Evolutionary conservation across 108 stramenopile genomes (phyloP).

Genomic region (Cylindrotheca closterium): DNA sequence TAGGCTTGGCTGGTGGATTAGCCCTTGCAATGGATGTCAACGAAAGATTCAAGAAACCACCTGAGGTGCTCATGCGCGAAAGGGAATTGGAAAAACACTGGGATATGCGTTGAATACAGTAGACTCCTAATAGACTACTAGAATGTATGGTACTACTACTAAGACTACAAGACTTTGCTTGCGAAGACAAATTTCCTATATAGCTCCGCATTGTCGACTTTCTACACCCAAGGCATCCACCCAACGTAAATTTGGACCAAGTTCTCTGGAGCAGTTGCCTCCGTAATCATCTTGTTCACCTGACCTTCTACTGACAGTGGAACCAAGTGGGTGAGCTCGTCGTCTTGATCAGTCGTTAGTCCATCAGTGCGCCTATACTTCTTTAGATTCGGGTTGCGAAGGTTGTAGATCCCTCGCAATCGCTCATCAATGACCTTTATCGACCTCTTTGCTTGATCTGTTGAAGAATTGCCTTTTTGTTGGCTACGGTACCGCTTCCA

Average conservation of each 20-base stretch:
- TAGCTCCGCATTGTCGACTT: no score
- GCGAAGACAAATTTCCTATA: no score
- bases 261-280: constrained; percentile 85
- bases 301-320: constrained; percentile 90
- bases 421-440: constrained; percentile 82
- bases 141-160: constrained; percentile 1
- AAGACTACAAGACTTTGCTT: no score
- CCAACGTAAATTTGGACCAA: constrained; percentile 87
- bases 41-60: constrained; percentile 70
- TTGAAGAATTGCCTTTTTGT: constrained; percentile 11
- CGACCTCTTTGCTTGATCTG: constrained; percentile 49
- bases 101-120: constrained; percentile 20
- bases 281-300: constrained; percentile 83
- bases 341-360: constrained; percentile 43
- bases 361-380: constrained; percentile 48
- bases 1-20: constrained; percentile 71
- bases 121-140: neutral
- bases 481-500: constrained; percentile 68
- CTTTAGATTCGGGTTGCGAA: constrained; percentile 78
- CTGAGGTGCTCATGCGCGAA: constrained; percentile 51
- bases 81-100: constrained; percentile 27
- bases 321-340: constrained; percentile 56
- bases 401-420: constrained; percentile 83
- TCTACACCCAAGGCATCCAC: constrained; percentile 90
- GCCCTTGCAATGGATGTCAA: constrained; percentile 84